Evolutionary conservation across 2,329 filamentous ascomycete genomes (phyloP).

Genomic region (Aspergillus sp.): DNA sequence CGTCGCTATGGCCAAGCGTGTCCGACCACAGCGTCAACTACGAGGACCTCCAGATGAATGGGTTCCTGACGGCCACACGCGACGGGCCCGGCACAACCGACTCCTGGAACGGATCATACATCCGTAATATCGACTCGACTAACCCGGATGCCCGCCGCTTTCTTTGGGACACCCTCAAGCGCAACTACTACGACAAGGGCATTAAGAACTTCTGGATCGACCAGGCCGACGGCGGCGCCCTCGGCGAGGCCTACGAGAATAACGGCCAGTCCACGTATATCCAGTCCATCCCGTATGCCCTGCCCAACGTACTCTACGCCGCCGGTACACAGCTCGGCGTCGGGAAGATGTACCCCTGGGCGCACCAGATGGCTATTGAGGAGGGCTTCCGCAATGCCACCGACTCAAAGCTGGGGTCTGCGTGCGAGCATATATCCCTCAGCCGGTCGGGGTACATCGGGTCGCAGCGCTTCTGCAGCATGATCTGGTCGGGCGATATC

Average conservation of each 20-base stretch:
- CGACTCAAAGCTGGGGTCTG: conserved; percentile 45
- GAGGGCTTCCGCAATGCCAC: conserved; percentile 54
- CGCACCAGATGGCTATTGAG: conserved; percentile 57
- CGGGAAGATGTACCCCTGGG: conserved; percentile 58
- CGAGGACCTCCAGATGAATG: conserved; percentile 56
- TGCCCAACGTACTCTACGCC: conserved; percentile 48
- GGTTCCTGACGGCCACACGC: conserved; percentile 56
- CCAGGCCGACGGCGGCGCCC: conserved; percentile 54
- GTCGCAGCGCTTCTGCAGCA: conserved; percentile 59
- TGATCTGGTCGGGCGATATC: conserved; percentile 61
- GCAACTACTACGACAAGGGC: conserved; percentile 59
- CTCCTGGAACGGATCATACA: conserved; percentile 55
- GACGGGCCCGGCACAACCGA: conserved; percentile 55
- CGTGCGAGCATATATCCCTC: conserved; percentile 47
- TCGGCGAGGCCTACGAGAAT: conserved; percentile 35
- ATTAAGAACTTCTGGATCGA: conserved; percentile 65
- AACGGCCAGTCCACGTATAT: conserved; percentile 51
- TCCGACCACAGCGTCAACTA: conserved; percentile 57
- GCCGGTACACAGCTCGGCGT: conserved; percentile 58
- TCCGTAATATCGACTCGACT: conserved; percentile 59
- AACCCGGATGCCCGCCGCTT: conserved; percentile 56
- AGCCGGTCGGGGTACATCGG: conserved; percentile 53
- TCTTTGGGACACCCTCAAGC: conserved; percentile 56
- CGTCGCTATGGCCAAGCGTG: conserved; percentile 65
- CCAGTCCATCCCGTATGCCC: conserved; percentile 30